Percentiles rank a stretch among this genome's conserved stretches.
Evolutionary conservation across 192 early-diverging fungal species (phyloP).

Genomic region (Helicostylum pulchrum): DNA sequence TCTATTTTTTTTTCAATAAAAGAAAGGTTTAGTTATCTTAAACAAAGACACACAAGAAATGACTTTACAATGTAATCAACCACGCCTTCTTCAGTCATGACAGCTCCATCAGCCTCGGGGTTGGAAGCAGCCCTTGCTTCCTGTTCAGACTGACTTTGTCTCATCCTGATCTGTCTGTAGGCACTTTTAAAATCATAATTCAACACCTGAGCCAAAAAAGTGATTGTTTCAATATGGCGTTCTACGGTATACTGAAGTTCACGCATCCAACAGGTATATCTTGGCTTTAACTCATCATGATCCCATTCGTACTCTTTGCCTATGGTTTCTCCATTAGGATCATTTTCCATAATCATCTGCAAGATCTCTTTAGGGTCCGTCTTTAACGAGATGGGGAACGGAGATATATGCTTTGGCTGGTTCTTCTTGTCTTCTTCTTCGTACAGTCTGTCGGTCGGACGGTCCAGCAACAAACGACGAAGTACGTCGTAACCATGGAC

Average conservation of each 20-base stretch:
- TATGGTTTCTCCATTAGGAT: background rate
- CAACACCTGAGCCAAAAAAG: constrained; percentile 36
- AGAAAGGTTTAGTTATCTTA: background rate
- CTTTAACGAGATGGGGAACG: constrained; percentile 31
- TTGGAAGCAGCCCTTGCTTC: background rate
- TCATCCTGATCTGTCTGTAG: constrained; percentile 31
- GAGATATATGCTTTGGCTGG: background rate
- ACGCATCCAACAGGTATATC: constrained; percentile 41
- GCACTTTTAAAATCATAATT: constrained; percentile 40
- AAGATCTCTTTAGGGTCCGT: constrained; percentile 26
- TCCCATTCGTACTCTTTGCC: constrained; percentile 2
- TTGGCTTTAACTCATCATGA: constrained; percentile 10
- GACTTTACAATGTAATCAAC: constrained; percentile 34
- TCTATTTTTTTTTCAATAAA: constrained; percentile 22
- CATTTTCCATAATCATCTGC: constrained; percentile 19
- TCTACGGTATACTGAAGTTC: constrained; percentile 37
- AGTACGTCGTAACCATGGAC: constrained; percentile 36
- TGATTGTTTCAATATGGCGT: constrained; percentile 38
- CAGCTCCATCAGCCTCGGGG: background rate
- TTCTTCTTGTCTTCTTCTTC: constrained; percentile 9
- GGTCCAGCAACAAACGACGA: constrained; percentile 25
- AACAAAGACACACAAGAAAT: background rate
- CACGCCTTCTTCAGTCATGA: constrained; percentile 38
- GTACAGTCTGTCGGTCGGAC: constrained; percentile 8
- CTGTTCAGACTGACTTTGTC: constrained; percentile 9